Conservation (phyloP, 257 asterid genomes). For the Echites panduratus region DNA sequence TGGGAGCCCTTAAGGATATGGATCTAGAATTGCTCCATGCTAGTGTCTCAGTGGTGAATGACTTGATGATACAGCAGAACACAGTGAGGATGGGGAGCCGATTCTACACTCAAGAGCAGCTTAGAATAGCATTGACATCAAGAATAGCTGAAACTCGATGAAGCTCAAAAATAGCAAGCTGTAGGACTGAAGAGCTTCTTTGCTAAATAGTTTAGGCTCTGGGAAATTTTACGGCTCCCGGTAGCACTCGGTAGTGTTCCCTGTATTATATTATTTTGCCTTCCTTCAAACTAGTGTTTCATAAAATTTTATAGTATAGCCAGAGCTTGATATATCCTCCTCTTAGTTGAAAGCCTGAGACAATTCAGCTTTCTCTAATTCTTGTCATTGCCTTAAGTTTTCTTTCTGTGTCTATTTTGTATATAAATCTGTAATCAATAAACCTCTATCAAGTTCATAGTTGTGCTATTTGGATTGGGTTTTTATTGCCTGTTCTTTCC, state of each 20-base stretch:
- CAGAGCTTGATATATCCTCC: background rate
- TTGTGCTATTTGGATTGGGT: background rate
- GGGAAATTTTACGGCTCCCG: constrained; percentile 26
- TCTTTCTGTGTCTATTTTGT: constrained; percentile 8
- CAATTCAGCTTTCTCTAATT: constrained; percentile 14
- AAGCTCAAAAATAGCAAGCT: constrained; percentile 1
- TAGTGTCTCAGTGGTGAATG: constrained; percentile 68
- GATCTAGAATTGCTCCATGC: constrained; percentile 75
- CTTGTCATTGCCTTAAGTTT: constrained; percentile 1
- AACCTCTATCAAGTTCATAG: background rate
- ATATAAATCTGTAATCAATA: constrained; percentile 17
- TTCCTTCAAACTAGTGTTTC: background rate
- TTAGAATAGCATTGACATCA: constrained; percentile 52
- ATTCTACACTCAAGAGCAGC: constrained; percentile 62
- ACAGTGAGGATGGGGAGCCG: constrained; percentile 76
- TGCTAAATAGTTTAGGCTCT: constrained; percentile 5
- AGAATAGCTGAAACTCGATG: constrained; percentile 39
- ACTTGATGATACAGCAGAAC: constrained; percentile 78
- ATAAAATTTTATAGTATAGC: constrained; percentile 4
- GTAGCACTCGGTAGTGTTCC: background rate
- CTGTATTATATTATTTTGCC: constrained; percentile 7
- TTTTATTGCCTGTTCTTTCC: background rate
- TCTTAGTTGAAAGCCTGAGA: constrained; percentile 10
- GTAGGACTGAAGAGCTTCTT: constrained; percentile 8
- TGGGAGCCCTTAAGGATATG: constrained; percentile 61